Evolutionary conservation across 2,329 filamentous ascomycete species (phyloP).

Genomic region (Colletotrichum shisoi): DNA sequence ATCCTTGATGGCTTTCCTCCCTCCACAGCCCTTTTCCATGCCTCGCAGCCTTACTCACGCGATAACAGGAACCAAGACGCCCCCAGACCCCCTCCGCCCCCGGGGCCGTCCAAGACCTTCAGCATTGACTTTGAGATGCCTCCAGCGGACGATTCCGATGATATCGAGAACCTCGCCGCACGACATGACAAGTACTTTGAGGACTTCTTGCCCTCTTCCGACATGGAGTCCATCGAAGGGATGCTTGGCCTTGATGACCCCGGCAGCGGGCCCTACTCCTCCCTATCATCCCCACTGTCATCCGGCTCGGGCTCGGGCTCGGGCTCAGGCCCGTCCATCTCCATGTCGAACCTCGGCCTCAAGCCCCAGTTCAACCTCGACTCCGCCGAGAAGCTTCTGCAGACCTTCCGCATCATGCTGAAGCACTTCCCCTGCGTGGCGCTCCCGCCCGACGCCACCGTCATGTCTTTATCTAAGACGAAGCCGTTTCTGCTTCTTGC

Average conservation of each 20-base stretch:
- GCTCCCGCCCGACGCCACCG: constrained; percentile 52
- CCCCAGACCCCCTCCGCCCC: constrained; percentile 44
- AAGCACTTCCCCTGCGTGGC: constrained; percentile 55
- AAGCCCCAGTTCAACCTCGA: constrained; percentile 64
- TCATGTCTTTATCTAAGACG: constrained; percentile 54
- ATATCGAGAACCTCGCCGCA: constrained; percentile 54
- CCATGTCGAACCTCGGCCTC: constrained; percentile 53
- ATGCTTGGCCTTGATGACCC: constrained; percentile 28
- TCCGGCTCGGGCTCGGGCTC: constrained; percentile 37
- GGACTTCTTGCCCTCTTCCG: constrained; percentile 48
- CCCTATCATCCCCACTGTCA: constrained; percentile 40
- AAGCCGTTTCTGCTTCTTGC: constrained; percentile 64
- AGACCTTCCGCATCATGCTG: constrained; percentile 55
- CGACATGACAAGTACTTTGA: constrained; percentile 55
- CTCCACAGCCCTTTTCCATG: neutral
- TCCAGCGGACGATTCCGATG: constrained; percentile 50
- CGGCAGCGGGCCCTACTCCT: constrained; percentile 22
- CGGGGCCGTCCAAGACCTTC: constrained; percentile 59
- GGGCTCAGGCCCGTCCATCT: constrained; percentile 42
- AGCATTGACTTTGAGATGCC: constrained; percentile 62
- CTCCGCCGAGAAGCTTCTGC: constrained; percentile 58
- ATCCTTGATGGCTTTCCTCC: neutral
- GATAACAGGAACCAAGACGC: constrained; percentile 38
- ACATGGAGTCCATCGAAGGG: constrained; percentile 37
- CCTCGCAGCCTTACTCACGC: constrained; percentile 40